Base-by-base conservation (phyloP, 106 monocot species). In the Iris macrosiphon region DNA sequence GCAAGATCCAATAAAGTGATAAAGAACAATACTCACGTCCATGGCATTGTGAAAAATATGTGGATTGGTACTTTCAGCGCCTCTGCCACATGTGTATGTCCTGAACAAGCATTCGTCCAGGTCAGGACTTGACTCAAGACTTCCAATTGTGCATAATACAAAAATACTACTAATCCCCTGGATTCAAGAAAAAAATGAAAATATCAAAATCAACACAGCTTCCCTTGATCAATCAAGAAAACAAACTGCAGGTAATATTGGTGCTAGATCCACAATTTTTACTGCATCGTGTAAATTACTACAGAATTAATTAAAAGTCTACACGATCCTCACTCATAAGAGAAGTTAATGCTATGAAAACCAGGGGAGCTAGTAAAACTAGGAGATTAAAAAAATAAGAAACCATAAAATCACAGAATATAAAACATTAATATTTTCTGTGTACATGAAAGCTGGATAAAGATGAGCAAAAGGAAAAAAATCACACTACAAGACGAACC, bases 41-140 rank as follows among this genome's bases (percentile, higher is more conserved):
- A 99, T 33, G 98, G 98, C 98, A 99, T 99, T 60, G 98, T 99
- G 61, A 99, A 99, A 66, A 99, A 91, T 68, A 99, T 84, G 50
- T 99, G 98, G 49, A 99, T 73, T 50, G 98, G 98, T 69, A 99
- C 68, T 70, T 87, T 86, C 39, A 99, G 63, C 6, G 91, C 87
- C 69, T 99, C 98, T 17, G 98, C 98, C 69, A 99, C 98, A 81
- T 99, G 91, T 38, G 83, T 99, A 64, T 99, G 98, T 60, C 98
- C 98, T 91, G 80, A 70, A 78, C 52, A 90, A 87, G 60, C 41
- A 76, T 77, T 71, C 40, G 14, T 64, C 65, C 47, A 65, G 35
- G 65, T 84, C 61, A 80, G 64, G 40, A 80, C 37, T 63, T 38
- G 37, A 60, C 31, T 61, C 50, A 67, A 65, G 33, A 51, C 43